A percentile compares a stretch with the other conserved stretches of the same genome.
phyloP scores from a whole-genome alignment of 2,329 filamentous ascomycete species.

The Septoria linicola region DNA sequence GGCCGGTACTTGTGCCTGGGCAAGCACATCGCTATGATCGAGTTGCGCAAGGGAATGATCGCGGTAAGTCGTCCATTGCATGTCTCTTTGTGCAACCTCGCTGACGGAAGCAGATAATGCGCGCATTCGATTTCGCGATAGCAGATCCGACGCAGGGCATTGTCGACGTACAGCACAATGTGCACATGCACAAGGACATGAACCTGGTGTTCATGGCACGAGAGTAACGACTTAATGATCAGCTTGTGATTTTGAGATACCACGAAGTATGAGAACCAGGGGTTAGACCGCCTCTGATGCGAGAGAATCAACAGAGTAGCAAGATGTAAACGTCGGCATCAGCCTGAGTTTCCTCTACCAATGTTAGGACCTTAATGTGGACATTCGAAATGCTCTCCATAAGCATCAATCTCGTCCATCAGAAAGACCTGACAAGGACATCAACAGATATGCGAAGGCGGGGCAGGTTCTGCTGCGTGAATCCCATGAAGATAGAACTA shows the following conservation, averaged over 20 bases:
- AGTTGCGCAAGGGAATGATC: conserved; percentile 51
- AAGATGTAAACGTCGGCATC: too few relatives aligned
- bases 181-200: conserved; percentile 25
- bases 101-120: conserved; percentile 22
- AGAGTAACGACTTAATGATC: conserved; percentile 3
- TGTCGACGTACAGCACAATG: conserved; percentile 19
- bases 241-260: not conserved
- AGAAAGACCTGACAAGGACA: too few relatives aligned
- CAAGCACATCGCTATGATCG: conserved; percentile 50
- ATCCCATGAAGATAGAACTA: too few relatives aligned
- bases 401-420: too few relatives aligned
- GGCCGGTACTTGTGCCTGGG: conserved; percentile 51
- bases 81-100: not conserved
- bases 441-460: too few relatives aligned
- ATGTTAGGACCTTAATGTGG: too few relatives aligned
- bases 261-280: not conserved
- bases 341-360: too few relatives aligned
- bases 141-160: conserved; percentile 26
- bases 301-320: too few relatives aligned
- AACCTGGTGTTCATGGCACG: conserved; percentile 19
- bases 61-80: conserved; percentile 41
- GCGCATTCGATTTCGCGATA: conserved; percentile 25
- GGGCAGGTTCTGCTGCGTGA: too few relatives aligned
- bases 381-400: too few relatives aligned
- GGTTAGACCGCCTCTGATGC: too few relatives aligned